Evolutionary conservation across 768 basidiomycete species (phyloP), one percentile per base, ranked within the genome.

Genomic region (Suillus subluteus): DNA sequence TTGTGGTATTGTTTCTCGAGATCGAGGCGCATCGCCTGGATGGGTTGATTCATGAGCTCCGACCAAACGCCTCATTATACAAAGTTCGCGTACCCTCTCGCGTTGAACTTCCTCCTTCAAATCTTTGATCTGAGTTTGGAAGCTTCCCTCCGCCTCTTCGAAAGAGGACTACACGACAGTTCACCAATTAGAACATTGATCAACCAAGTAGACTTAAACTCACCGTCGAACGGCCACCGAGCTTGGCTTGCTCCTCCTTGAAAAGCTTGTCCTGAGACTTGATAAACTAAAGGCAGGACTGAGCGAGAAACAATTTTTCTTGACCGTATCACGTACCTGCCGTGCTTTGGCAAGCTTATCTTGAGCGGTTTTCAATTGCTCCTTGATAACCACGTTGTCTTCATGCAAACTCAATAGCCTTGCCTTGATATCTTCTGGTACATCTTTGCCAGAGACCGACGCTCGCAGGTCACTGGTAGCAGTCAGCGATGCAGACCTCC

Each of bases 251-350:
- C 72, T 91, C 90, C 73, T 94, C 92, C 70, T 91, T 91, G 79
- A 96, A 91, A 37, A 95, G 82, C 69, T 91, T 92, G 79, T 98
- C 95, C 76, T 97, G 96, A 40, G 89, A 85, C 75, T 94, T 95
- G 81, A 98, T 95, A 78, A 97, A 96, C 93, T 96, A 72, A 68
- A 40, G 46, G 67, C 48, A 18, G 43, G 30, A 59, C 30, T 44
- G 6, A 59, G 66, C 21, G 54, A 48, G 16, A 12, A 23, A 26
- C 43, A 64, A 7, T 46, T 8, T 37, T 21, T 12, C 43, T 13
- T 63, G 13, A 8, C 66, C 9, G 18, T n/a, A 18, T 37, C 35
- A n/a, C 82, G 65, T 75, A 93, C 93, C 73, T 85, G 82, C 71
- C 88, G 90, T 6, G 95, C 94, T 75, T 95, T 95, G 67, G 81